Evolutionary conservation across 257 asterid genomes (phyloP).

Genomic region (Anisodus tanguticus): DNA sequence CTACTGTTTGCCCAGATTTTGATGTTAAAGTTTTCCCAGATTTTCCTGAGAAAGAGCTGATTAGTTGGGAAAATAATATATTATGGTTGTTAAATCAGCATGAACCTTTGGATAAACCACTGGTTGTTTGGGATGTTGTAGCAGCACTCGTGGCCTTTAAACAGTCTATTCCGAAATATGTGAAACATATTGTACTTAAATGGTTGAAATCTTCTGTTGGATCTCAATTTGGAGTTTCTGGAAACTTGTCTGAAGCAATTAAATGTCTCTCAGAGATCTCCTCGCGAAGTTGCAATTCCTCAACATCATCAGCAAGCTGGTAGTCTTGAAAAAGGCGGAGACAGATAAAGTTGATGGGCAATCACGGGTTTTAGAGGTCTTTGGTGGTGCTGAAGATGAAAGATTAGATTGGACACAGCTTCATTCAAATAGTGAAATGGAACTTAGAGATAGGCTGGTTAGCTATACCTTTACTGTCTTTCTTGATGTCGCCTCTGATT

Average conservation of each 20-base stretch:
- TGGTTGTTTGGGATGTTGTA: conserved; percentile 77
- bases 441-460: conserved; percentile 77
- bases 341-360: conserved; percentile 36
- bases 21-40: conserved; percentile 53
- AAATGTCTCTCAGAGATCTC: conserved; percentile 52
- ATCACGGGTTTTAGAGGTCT: conserved; percentile 41
- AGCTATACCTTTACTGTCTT: conserved; percentile 51
- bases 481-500: conserved; percentile 41
- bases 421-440: conserved; percentile 64
- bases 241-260: conserved; percentile 45
- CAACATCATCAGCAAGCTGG: conserved; percentile 67
- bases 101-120: conserved; percentile 52
- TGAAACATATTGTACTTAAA: conserved; percentile 54
- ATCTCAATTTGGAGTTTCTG: conserved; percentile 35
- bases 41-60: conserved; percentile 62
- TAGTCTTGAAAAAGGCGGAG: conserved; percentile 52
- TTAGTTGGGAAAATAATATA: conserved; percentile 67
- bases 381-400: conserved; percentile 42
- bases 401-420: conserved; percentile 59
- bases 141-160: conserved; percentile 74
- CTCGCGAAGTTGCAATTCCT: conserved; percentile 82
- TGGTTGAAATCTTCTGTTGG: conserved; percentile 59
- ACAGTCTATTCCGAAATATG: conserved; percentile 57
- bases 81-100: conserved; percentile 65
- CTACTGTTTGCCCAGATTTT: conserved; percentile 42